Conservation (phyloP, 768 basidiomycete species). For the Vishniacozyma victoriae region DNA sequence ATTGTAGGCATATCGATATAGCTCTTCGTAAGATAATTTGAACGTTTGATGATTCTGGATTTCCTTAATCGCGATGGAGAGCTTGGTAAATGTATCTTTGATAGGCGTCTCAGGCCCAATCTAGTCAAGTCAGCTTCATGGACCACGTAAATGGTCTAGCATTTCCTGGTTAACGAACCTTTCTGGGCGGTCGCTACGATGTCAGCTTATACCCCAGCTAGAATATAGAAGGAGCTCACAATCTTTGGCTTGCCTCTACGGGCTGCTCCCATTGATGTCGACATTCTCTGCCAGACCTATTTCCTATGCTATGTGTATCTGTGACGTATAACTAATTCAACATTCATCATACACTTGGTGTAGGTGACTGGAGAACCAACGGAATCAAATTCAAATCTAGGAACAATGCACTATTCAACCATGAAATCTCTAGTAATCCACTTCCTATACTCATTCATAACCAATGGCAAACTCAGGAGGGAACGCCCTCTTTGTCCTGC, state of each 20-base stretch:
- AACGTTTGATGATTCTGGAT: conserved; percentile 91
- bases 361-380: neutral
- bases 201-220: conserved; percentile 1
- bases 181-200: conserved; percentile 33
- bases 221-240: conserved; percentile 6
- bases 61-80: conserved; percentile 80
- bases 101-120: conserved; percentile 50
- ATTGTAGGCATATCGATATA: conserved; percentile 88
- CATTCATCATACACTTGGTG: neutral
- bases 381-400: neutral
- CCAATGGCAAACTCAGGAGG: neutral
- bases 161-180: conserved; percentile 10
- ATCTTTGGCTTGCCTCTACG: conserved; percentile 37
- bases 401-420: neutral
- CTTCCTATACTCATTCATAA: neutral
- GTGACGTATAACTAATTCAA: neutral
- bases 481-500: conserved; percentile 13
- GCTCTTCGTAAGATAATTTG: conserved; percentile 84
- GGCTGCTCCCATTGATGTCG: conserved; percentile 31
- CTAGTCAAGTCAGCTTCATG: conserved; percentile 6
- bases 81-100: conserved; percentile 73
- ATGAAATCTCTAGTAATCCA: neutral
- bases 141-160: too few species aligned
- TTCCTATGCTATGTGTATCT: neutral
- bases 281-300: conserved; percentile 12